Evolutionary conservation across 106 monocot genomes (phyloP), one percentile per base, ranked within the genome.

Genomic region (Dendrobium nobile): DNA sequence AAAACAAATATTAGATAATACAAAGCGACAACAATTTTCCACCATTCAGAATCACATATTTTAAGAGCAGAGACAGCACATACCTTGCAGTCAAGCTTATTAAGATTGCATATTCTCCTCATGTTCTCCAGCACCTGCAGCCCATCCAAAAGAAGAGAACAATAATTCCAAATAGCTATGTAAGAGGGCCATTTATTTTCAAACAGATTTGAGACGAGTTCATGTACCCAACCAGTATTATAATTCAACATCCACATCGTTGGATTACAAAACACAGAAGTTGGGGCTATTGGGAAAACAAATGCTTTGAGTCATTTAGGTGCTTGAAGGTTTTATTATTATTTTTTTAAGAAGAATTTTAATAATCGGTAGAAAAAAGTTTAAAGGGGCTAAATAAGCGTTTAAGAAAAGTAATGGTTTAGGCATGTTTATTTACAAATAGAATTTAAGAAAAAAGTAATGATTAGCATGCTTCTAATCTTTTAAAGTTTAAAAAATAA

Each of bases 61-160:
- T 22, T 24, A 10, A 37, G 37, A 16, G 33, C 37, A 70, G 70
- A 37, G 33, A 2, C 37, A 70, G 28, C 70, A 37, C 31, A 37
- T 43, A 92, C 98, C 76, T 83, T 85, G 73, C 99, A 95, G 77
- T 90, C 70, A 42, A 93, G 82, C 56, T 84, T 82, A 81, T 99
- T 99, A 61, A 93, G 83, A 64, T 82, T 75, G 86, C 90, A 95
- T 78, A 91, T 91, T 75, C 78, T 87, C 80, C 83, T 87, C 86
- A 99, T 93, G 90, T 95, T 99, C 28, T 87, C 84, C 59, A 95
- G 80, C 80, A 99, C 95, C 97, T 98, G 85, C 33, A 85, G 27
- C 4, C 37, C 4, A 16, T 33, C 75, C 61, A 86, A 85, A 77
- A 22, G 37, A 20, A 54, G 10, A 80, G 48, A 26, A 55, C 73